phyloP scores from a whole-genome alignment of 257 asterid genomes.

The Lycium barbarum region DNA sequence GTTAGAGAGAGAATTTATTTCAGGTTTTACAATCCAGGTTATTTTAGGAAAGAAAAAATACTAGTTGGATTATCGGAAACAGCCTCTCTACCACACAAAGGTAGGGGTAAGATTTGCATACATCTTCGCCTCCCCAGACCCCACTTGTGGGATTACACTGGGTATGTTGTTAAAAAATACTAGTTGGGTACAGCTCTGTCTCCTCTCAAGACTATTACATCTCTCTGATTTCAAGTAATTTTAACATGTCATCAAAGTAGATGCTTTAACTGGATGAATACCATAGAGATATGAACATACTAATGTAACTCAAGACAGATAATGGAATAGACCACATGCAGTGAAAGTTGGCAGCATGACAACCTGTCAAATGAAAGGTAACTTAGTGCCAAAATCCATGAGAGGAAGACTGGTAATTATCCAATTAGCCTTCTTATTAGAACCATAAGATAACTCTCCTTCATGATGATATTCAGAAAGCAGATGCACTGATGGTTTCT shows the following conservation, averaged over 20 bases:
- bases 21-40: neutral
- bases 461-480: neutral
- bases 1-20: slow-evolving; percentile 24
- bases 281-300: slow-evolving; percentile 16
- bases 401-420: slow-evolving; percentile 12
- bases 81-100: too few species aligned
- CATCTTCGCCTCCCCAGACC: too few species aligned
- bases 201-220: slow-evolving; percentile 24
- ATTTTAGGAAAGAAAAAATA: neutral
- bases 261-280: slow-evolving; percentile 21
- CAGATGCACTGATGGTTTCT: slow-evolving; percentile 17
- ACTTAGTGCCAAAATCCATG: neutral
- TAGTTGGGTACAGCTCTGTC: slow-evolving; percentile 23
- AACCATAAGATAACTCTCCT: neutral
- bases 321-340: slow-evolving; percentile 6
- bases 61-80: too few species aligned
- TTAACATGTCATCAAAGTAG: neutral
- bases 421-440: slow-evolving; percentile 17
- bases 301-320: neutral
- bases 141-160: too few species aligned
- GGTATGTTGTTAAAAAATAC: neutral
- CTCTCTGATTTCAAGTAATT: neutral
- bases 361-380: neutral
- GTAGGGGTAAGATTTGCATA: too few species aligned
- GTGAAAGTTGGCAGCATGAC: slow-evolving; percentile 8